A percentile compares a stretch with the other conserved stretches of the same genome.
Evolutionary conservation across 805 yeast genomes (phyloP).

Genomic region (Hermanozyma aechmeae): DNA sequence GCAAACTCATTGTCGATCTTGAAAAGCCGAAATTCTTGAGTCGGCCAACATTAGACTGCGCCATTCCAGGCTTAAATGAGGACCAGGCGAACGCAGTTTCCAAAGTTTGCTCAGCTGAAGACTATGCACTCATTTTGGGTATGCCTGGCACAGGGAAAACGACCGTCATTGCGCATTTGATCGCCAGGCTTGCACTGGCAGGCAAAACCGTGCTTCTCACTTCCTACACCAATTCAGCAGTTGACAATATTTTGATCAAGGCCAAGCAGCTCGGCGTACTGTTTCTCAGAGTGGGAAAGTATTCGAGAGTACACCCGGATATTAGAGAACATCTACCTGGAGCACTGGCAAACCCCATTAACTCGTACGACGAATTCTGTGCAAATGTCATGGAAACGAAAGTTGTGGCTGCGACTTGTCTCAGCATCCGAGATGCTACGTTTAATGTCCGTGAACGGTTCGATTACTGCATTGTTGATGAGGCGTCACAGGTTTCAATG

Average conservation of each 20-base stretch:
- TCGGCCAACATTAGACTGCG: neutral
- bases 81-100: slow-evolving; percentile 70
- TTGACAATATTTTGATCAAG: slow-evolving; percentile 82
- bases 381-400: slow-evolving; percentile 44
- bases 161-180: slow-evolving; percentile 74
- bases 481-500: slow-evolving; percentile 90
- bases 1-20: slow-evolving; percentile 48
- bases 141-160: slow-evolving; percentile 99
- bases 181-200: slow-evolving; percentile 47
- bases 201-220: slow-evolving; percentile 68
- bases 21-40: slow-evolving; percentile 34
- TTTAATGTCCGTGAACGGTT: slow-evolving; percentile 48
- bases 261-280: slow-evolving; percentile 29
- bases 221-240: slow-evolving; percentile 92
- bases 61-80: neutral
- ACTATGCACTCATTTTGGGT: slow-evolving; percentile 77
- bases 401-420: slow-evolving; percentile 83
- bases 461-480: slow-evolving; percentile 93
- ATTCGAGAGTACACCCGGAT: slow-evolving; percentile 51
- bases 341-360: slow-evolving; percentile 16
- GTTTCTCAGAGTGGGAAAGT: slow-evolving; percentile 61
- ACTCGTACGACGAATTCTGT: slow-evolving; percentile 36
- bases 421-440: slow-evolving; percentile 60
- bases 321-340: slow-evolving; percentile 45
- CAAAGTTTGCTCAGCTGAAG: slow-evolving; percentile 53